phyloP scores from a whole-genome alignment of 2,329 filamentous ascomycete genomes.

The Teratosphaeria destructans region DNA sequence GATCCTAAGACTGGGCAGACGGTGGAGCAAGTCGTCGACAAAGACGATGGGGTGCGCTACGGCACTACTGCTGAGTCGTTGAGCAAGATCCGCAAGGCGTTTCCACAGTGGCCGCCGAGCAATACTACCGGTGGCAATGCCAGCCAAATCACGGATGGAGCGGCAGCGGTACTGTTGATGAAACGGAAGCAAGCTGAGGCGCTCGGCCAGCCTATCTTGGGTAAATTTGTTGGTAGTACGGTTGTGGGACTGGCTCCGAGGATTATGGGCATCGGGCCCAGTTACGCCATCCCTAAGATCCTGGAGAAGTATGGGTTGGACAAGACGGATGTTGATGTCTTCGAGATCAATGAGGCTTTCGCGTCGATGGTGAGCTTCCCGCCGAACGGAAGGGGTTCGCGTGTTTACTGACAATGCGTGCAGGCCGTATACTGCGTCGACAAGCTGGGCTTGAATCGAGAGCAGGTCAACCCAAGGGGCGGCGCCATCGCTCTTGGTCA shows the following conservation, averaged over 20 bases:
- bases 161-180: constrained; percentile 75
- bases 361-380: constrained; percentile 71
- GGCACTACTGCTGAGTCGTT: constrained; percentile 32
- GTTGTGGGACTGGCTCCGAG: constrained; percentile 85
- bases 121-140: constrained; percentile 76
- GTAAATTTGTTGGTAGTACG: constrained; percentile 71
- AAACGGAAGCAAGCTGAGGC: constrained; percentile 70
- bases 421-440: constrained; percentile 19
- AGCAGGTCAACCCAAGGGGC: constrained; percentile 75
- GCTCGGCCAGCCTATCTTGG: constrained; percentile 72
- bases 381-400: constrained; percentile 59
- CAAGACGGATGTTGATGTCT: constrained; percentile 82
- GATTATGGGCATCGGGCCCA: constrained; percentile 86
- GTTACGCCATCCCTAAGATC: constrained; percentile 84
- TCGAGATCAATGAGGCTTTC: constrained; percentile 99
- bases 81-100: constrained; percentile 73
- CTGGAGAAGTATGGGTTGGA: constrained; percentile 80
- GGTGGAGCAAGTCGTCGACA: constrained; percentile 83
- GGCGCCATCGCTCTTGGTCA: constrained; percentile 89
- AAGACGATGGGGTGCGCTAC: constrained; percentile 59
- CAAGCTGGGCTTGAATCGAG: constrained; percentile 70
- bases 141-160: constrained; percentile 95
- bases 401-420: constrained; percentile 55
- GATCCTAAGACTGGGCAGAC: constrained; percentile 73
- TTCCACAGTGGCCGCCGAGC: constrained; percentile 82